Conservation (phyloP, 2,329 filamentous ascomycete genomes). For the Ophiostoma quercus region DNA sequence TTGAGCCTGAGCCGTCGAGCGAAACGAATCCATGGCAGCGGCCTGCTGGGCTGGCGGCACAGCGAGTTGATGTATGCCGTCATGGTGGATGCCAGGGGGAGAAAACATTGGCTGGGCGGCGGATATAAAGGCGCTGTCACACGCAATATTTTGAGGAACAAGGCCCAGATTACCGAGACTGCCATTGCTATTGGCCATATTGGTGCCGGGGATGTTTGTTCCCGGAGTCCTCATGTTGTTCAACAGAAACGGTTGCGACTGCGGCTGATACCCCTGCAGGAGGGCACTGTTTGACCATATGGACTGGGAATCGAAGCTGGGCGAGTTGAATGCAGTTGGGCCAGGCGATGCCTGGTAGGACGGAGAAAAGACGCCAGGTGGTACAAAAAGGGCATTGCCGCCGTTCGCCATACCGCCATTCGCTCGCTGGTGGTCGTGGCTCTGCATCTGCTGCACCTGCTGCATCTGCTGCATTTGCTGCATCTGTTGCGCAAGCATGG, state of each 20-base stretch:
- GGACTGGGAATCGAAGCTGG: constrained; percentile 36
- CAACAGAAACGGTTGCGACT: constrained; percentile 27
- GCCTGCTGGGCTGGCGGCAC: constrained; percentile 15
- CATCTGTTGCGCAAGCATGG: constrained; percentile 9
- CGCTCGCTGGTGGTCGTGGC: constrained; percentile 15
- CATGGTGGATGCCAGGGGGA: constrained; percentile 22
- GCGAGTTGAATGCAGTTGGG: constrained; percentile 40
- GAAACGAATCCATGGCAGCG: constrained; percentile 9
- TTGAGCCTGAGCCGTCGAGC: background rate
- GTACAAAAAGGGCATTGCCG: constrained; percentile 29
- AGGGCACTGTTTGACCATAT: constrained; percentile 37
- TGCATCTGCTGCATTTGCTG: constrained; percentile 17
- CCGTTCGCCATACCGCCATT: constrained; percentile 21
- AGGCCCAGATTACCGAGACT: constrained; percentile 30
- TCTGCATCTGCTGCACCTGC: constrained; percentile 16
- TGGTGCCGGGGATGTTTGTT: constrained; percentile 4
- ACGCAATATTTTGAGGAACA: constrained; percentile 34
- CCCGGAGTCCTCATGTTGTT: constrained; percentile 28
- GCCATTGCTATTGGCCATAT: constrained; percentile 16
- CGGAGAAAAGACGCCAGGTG: constrained; percentile 31
- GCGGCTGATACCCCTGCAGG: constrained; percentile 33
- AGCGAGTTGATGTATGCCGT: constrained; percentile 11
- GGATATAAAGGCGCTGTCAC: constrained; percentile 34
- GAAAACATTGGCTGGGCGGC: constrained; percentile 30
- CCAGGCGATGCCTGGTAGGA: constrained; percentile 37